Base-by-base conservation (phyloP, 2,329 filamentous ascomycete genomes). In the Trichoderma cornu-damae region DNA sequence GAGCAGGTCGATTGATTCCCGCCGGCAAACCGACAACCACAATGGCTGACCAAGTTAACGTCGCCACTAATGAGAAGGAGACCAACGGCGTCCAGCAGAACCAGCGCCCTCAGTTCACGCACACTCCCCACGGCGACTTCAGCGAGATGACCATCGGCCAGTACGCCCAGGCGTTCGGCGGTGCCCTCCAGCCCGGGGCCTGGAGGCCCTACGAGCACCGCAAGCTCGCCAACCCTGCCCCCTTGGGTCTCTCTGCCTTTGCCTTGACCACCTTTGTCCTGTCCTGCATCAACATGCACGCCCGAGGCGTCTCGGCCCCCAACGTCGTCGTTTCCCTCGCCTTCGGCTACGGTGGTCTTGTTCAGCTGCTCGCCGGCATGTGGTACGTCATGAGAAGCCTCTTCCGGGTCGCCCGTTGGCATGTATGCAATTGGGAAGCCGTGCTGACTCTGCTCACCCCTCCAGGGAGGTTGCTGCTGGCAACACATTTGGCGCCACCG, bases 401-500 rank as follows among this genome's bases (percentile, higher is more conserved):
- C 20, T n/a, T 11, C 6, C 7, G 38, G 20, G 20, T 20, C 20
- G 24, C 40, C 6, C 6, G 4, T 18, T 44, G 30, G 14, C 14
- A 4, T 11, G 14, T 28, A 35, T 42, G 46, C 8, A 24, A 16
- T 18, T 42, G 26, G 20, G 49, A n/a, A 16, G 11, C 4, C 14
- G 24, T 48, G 16, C 57, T 57, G 16, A 59, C 61, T 65, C 26
- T 65, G 4, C 32, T 5, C 4, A n/a, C n/a, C 28, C 3, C 4
- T 26, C 9, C 53, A 90, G 87, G 88, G 89, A 93, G 76, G 89
- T 93, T 83, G 88, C 88, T 34, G 80, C 89, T n/a, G 89, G 88
- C 58, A 93, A 93, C 78, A 93, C 89, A 9, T 92, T 93, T 63
- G 88, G 88, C 78, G 89, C 88, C 52, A 92, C 88, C 22, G 88